phyloP scores from a whole-genome alignment of 2,329 filamentous ascomycete genomes.

The Phoma sp. region DNA sequence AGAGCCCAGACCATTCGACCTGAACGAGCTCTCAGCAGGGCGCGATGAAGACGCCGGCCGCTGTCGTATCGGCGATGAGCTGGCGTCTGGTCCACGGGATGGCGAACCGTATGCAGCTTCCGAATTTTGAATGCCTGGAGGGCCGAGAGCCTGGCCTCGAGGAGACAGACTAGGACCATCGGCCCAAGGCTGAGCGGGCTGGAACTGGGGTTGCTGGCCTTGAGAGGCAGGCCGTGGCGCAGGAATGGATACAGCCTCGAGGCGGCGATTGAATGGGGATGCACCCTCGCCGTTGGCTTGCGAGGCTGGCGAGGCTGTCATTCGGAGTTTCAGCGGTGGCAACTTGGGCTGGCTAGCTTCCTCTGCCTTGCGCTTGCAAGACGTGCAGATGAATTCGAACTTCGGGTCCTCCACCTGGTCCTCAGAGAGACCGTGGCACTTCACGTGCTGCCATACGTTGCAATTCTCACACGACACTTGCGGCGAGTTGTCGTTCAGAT shows the following conservation, averaged over 20 bases:
- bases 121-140: conserved; percentile 49
- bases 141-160: conserved; percentile 51
- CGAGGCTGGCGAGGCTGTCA: conserved; percentile 57
- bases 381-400: conserved; percentile 84
- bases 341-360: conserved; percentile 67
- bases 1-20: conserved; percentile 34
- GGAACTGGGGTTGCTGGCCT: conserved; percentile 26
- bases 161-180: conserved; percentile 54
- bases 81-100: conserved; percentile 33
- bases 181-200: conserved; percentile 40
- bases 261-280: conserved; percentile 11
- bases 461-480: conserved; percentile 93
- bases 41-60: conserved; percentile 32
- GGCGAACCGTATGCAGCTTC: conserved; percentile 46
- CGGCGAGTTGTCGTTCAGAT: conserved; percentile 88
- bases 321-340: conserved; percentile 64
- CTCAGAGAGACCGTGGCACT: conserved; percentile 81
- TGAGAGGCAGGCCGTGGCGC: conserved; percentile 20
- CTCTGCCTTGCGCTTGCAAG: conserved; percentile 74
- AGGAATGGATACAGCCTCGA: conserved; percentile 33
- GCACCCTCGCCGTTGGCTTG: conserved; percentile 28
- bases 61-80: conserved; percentile 33
- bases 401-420: conserved; percentile 74
- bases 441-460: conserved; percentile 96
- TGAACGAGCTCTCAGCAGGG: conserved; percentile 20